phyloP scores from a whole-genome alignment of 306 rosid species.

The Lathyrus sativus region DNA sequence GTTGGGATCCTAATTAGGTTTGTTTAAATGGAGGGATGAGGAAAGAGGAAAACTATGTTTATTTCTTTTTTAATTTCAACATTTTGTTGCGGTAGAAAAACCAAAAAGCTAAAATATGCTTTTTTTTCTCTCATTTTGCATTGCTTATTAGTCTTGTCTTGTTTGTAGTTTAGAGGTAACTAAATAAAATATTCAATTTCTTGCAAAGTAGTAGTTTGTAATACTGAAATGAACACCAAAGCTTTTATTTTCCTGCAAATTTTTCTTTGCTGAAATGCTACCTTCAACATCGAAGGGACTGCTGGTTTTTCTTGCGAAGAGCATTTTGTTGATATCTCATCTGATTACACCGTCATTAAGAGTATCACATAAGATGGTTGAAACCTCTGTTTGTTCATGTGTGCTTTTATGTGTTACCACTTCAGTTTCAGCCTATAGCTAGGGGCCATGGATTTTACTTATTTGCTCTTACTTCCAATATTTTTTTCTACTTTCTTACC shows the following conservation, averaged over 20 bases:
- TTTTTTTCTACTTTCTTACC: not conserved
- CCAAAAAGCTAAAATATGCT: not conserved
- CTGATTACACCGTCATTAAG: not conserved
- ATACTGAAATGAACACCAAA: not conserved
- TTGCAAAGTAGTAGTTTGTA: not conserved
- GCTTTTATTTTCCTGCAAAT: not conserved
- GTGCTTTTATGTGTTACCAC: not conserved
- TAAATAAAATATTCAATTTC: not conserved
- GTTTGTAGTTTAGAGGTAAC: not conserved
- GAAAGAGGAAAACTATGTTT: not conserved
- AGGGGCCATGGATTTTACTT: not conserved
- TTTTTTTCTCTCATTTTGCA: conserved; percentile 7
- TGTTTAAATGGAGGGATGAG: not conserved
- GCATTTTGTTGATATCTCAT: not conserved
- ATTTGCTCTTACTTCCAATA: not conserved
- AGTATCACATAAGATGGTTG: not conserved
- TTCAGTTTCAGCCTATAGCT: not conserved
- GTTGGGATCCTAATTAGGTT: not conserved
- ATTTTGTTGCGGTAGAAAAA: conserved; percentile 13
- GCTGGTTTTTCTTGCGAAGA: not conserved
- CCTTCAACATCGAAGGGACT: not conserved
- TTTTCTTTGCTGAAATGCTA: not conserved
- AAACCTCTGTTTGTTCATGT: not conserved
- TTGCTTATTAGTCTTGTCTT: not conserved
- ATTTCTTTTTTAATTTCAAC: not conserved